A percentile compares a stretch with the other conserved stretches of the same genome.
phyloP scores from a whole-genome alignment of 495 filamentous ascomycete species.

The Podospora appendiculata region DNA sequence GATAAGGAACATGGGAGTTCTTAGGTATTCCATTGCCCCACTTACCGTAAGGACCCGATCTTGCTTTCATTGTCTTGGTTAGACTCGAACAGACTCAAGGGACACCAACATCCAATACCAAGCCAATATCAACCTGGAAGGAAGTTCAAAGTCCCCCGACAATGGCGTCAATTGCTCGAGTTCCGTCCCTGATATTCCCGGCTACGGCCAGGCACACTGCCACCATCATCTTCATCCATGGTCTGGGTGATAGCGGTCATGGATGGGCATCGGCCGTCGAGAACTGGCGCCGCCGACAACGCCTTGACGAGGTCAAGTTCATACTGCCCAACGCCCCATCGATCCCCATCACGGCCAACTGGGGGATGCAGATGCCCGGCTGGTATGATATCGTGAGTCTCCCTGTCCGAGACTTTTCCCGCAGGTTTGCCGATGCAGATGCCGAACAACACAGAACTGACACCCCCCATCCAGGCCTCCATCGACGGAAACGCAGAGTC shows the following conservation, averaged over 20 bases:
- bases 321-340: constrained; percentile 88
- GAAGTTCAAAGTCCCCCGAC: neutral
- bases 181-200: constrained; percentile 59
- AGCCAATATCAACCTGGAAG: too few relatives aligned
- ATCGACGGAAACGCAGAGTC: constrained; percentile 37
- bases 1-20: too few relatives aligned
- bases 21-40: too few relatives aligned
- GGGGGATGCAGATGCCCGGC: constrained; percentile 75
- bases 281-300: constrained; percentile 77
- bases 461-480: constrained; percentile 8
- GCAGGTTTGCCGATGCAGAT: neutral
- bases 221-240: constrained; percentile 90
- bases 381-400: constrained; percentile 85
- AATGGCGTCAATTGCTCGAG: constrained; percentile 25
- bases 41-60: too few relatives aligned
- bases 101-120: too few relatives aligned
- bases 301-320: constrained; percentile 85
- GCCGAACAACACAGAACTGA: neutral
- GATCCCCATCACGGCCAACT: constrained; percentile 84
- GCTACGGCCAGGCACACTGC: constrained; percentile 88
- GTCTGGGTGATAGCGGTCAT: constrained; percentile 61
- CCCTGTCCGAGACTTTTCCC: neutral
- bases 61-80: too few relatives aligned
- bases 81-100: too few relatives aligned
- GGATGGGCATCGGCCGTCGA: constrained; percentile 78